A percentile compares a stretch with the other conserved stretches of the same genome.
Evolutionary conservation across 2,329 filamentous ascomycete genomes (phyloP).

Genomic region (Triangularia verruculosa): DNA sequence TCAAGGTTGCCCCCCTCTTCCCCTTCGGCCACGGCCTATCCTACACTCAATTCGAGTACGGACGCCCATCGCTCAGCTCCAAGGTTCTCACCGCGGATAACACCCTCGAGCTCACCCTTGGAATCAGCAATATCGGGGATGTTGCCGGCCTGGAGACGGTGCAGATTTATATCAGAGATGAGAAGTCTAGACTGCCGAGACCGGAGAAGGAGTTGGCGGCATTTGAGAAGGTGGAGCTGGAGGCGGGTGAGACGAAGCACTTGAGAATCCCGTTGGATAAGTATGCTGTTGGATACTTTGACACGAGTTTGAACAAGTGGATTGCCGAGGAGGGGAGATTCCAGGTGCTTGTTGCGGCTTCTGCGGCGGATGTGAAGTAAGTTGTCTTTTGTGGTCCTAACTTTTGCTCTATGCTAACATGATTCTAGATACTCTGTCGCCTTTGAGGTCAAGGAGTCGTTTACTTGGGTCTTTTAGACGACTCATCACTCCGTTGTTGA

Average conservation of each 20-base stretch:
- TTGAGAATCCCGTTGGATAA: constrained; percentile 46
- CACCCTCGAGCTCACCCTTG: constrained; percentile 46
- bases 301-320: constrained; percentile 57
- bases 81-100: constrained; percentile 39
- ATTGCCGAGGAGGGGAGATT: constrained; percentile 64
- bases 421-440: constrained; percentile 31
- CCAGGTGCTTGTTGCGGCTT: constrained; percentile 59
- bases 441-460: constrained; percentile 62
- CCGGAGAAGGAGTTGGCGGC: constrained; percentile 70
- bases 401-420: constrained; percentile 25
- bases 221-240: constrained; percentile 62
- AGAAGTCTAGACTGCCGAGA: constrained; percentile 59
- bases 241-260: constrained; percentile 53
- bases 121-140: constrained; percentile 53
- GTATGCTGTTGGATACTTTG: constrained; percentile 59
- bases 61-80: constrained; percentile 49
- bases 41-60: constrained; percentile 68
- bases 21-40: constrained; percentile 72
- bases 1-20: constrained; percentile 59
- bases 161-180: constrained; percentile 65
- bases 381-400: constrained; percentile 25
- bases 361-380: constrained; percentile 61
- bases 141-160: constrained; percentile 61
- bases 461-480: constrained; percentile 60
- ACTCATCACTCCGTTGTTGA: no score